These are phyloP conservation scores for Nothophoma quercina DNA, from an alignment of 2,329 filamentous ascomycete genomes.

Conservation along the genomic window DNA sequence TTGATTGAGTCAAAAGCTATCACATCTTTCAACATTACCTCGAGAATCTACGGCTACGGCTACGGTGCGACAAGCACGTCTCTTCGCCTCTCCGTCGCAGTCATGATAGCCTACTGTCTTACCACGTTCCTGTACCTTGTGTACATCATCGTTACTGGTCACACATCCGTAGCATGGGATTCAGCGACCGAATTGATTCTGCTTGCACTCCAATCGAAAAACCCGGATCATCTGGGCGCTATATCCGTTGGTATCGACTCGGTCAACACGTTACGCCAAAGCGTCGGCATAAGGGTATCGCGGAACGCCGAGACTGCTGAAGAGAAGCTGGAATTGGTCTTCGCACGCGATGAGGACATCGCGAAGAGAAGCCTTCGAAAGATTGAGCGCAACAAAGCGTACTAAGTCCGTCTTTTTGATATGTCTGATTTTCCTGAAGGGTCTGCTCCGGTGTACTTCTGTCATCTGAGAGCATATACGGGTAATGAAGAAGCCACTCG, in stretches of 20 bases:
- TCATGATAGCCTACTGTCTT: not conserved
- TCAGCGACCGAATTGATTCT: slow-evolving; percentile 20
- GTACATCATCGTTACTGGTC: slow-evolving; percentile 19
- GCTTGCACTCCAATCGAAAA: slow-evolving; percentile 26
- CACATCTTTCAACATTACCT: not conserved
- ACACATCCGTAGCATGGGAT: slow-evolving; percentile 25
- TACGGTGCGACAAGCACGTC: not conserved
- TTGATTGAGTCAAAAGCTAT: too few species aligned
- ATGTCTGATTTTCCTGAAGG: too few species aligned
- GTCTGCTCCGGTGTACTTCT: too few species aligned
- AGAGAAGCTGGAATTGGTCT: slow-evolving; percentile 21
- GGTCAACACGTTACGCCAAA: slow-evolving; percentile 16
- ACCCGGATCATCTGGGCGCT: slow-evolving; percentile 12
- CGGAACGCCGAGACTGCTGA: not conserved
- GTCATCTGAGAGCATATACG: too few species aligned
- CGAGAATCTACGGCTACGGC: not conserved
- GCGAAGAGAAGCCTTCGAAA: not conserved
- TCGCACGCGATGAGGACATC: slow-evolving; percentile 6
- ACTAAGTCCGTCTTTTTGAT: too few species aligned
- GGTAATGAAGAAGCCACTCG: too few species aligned
- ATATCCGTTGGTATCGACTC: slow-evolving; percentile 18
- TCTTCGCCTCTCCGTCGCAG: not conserved
- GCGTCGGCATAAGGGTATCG: slow-evolving; percentile 24
- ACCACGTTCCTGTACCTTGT: slow-evolving; percentile 3
- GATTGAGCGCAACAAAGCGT: too few species aligned